These are phyloP conservation scores for Capsella bursapastoris DNA, from an alignment of 345 rosid genomes.

Conservation along the genomic window DNA sequence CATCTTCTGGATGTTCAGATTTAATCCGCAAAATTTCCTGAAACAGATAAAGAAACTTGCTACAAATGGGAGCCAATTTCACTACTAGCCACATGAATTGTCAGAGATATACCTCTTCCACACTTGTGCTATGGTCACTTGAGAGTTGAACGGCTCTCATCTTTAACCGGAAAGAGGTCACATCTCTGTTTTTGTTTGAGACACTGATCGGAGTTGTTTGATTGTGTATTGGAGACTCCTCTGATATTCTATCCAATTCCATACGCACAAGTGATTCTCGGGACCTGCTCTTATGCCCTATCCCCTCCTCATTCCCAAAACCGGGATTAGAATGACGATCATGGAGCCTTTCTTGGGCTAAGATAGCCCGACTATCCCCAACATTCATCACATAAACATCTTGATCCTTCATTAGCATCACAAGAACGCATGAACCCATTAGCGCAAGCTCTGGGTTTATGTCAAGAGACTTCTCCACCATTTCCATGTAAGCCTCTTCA, in stretches of 20 bases:
- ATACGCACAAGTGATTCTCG: slow-evolving; percentile 83
- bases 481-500: slow-evolving; percentile 89
- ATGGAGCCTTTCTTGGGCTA: slow-evolving; percentile 86
- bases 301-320: slow-evolving; percentile 70
- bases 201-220: slow-evolving; percentile 69
- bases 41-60: slow-evolving; percentile 17
- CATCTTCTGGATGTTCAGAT: slow-evolving; percentile 87
- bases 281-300: slow-evolving; percentile 75
- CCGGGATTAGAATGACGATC: slow-evolving; percentile 74
- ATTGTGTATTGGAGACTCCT: slow-evolving; percentile 92
- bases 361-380: slow-evolving; percentile 89
- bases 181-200: slow-evolving; percentile 84
- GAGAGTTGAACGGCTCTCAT: slow-evolving; percentile 98
- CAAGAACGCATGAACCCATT: slow-evolving; percentile 97
- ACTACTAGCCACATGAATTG: slow-evolving; percentile 5
- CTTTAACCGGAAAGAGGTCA: slow-evolving; percentile 79
- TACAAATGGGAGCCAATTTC: neutral
- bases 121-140: slow-evolving; percentile 89
- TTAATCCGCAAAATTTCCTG: slow-evolving; percentile 87
- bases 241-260: slow-evolving; percentile 97
- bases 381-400: slow-evolving; percentile 97
- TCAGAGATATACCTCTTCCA: slow-evolving; percentile 67
- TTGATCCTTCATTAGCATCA: slow-evolving; percentile 96
- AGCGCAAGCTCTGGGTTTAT: slow-evolving; percentile 89
- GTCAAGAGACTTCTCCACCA: slow-evolving; percentile 89